Evolutionary conservation across 306 rosid genomes (phyloP).

Genomic region (Gleditsia sinensis): DNA sequence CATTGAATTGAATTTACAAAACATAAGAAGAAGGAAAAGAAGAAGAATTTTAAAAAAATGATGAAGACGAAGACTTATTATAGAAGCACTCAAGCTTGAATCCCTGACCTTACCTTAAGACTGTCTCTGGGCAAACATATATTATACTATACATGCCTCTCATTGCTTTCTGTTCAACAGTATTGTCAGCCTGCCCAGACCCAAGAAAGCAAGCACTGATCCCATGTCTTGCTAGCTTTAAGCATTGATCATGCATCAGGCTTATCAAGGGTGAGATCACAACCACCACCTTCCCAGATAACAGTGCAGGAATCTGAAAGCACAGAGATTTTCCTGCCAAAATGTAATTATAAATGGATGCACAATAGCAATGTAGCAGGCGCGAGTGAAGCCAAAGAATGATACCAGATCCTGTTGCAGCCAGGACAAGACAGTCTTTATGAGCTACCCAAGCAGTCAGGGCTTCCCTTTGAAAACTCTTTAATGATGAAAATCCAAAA

Average conservation of each 20-base stretch:
- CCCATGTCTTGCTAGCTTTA: slow-evolving; percentile 72
- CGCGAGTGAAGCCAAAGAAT: slow-evolving; percentile 15
- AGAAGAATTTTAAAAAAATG: not conserved
- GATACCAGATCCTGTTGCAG: slow-evolving; percentile 94
- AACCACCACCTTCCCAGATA: slow-evolving; percentile 93
- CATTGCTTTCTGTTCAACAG: slow-evolving; percentile 89
- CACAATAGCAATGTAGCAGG: slow-evolving; percentile 24
- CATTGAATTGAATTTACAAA: slow-evolving; percentile 23
- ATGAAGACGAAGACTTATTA: not conserved
- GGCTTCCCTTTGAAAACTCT: slow-evolving; percentile 84
- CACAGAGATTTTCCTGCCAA: slow-evolving; percentile 88
- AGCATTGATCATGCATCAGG: slow-evolving; percentile 96
- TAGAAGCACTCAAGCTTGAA: slow-evolving; percentile 3
- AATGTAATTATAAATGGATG: slow-evolving; percentile 25
- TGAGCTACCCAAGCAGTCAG: slow-evolving; percentile 67
- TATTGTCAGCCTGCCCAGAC: slow-evolving; percentile 86
- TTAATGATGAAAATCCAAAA: slow-evolving; percentile 69
- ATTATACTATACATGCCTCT: slow-evolving; percentile 74
- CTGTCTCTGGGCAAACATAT: slow-evolving; percentile 89
- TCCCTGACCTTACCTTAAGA: slow-evolving; percentile 62
- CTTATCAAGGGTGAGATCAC: slow-evolving; percentile 95
- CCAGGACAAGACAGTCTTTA: slow-evolving; percentile 81
- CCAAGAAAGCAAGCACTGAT: slow-evolving; percentile 95
- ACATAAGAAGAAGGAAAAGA: slow-evolving; percentile 21
- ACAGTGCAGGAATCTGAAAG: slow-evolving; percentile 91